These are phyloP conservation scores for Chlamydomonas urium DNA, from an alignment of 139 green algal genomes.

Conservation along the genomic window DNA sequence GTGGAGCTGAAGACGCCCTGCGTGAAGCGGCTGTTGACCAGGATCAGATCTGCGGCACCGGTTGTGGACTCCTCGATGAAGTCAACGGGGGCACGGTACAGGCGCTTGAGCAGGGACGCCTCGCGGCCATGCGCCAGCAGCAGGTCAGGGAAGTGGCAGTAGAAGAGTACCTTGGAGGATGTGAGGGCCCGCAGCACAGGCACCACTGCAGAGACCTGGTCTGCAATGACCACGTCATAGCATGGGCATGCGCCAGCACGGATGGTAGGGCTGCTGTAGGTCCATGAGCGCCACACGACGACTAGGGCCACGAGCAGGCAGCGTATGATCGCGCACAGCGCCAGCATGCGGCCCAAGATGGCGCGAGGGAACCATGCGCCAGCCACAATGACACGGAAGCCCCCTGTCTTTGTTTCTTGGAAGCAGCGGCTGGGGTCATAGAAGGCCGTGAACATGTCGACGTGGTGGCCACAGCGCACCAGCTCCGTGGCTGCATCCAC, in stretches of 20 bases:
- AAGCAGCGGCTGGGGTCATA: conserved; percentile 87
- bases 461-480: conserved; percentile 58
- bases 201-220: conserved; percentile 74
- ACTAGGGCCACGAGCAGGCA: conserved; percentile 3
- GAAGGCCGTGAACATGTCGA: conserved; percentile 90
- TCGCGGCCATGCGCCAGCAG: conserved; percentile 61
- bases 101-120: conserved; percentile 35
- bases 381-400: conserved; percentile 68
- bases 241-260: neutral
- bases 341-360: conserved; percentile 45
- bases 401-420: conserved; percentile 74
- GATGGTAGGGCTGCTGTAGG: neutral
- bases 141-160: conserved; percentile 98
- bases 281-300: conserved; percentile 6
- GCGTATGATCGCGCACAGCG: conserved; percentile 4
- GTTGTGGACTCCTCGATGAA: conserved; percentile 50
- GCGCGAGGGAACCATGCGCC: conserved; percentile 85
- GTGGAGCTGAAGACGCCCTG: neutral
- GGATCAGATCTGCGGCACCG: conserved; percentile 61
- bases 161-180: conserved; percentile 80
- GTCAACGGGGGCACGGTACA: conserved; percentile 6
- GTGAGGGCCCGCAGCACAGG: conserved; percentile 67
- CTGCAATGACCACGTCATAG: conserved; percentile 11
- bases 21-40: conserved; percentile 96
- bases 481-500: conserved; percentile 93